phyloP scores from a whole-genome alignment of 768 basidiomycete species.

The Mycena chlorophos region DNA sequence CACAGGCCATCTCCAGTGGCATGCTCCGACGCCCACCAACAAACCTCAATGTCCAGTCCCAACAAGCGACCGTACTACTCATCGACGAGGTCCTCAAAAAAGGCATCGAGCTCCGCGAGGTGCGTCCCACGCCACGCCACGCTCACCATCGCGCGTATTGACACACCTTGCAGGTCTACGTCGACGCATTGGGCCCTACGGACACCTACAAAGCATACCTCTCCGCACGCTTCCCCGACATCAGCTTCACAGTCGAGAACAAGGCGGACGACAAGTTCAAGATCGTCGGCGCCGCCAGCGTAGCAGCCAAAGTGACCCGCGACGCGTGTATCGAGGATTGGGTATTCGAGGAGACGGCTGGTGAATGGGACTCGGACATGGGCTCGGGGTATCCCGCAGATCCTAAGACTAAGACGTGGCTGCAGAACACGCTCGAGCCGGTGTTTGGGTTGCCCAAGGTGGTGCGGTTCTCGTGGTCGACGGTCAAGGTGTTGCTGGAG shows the following conservation, averaged over 20 bases:
- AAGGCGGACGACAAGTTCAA: conserved; percentile 97
- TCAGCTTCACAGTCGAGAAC: conserved; percentile 83
- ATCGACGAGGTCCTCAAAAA: conserved; percentile 82
- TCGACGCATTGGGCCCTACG: conserved; percentile 91
- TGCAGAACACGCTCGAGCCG: conserved; percentile 71
- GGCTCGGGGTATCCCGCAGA: conserved; percentile 96
- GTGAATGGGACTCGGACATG: conserved; percentile 39
- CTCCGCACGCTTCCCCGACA: conserved; percentile 75
- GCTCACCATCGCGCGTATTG: neutral
- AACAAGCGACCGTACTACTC: conserved; percentile 87
- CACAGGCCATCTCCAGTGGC: conserved; percentile 85
- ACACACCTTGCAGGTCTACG: conserved; percentile 65
- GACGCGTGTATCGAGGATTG: conserved; percentile 88
- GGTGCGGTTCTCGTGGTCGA: conserved; percentile 94
- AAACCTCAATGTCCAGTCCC: conserved; percentile 86
- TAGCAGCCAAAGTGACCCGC: conserved; percentile 96
- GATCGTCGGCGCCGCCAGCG: conserved; percentile 95
- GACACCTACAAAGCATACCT: conserved; percentile 84
- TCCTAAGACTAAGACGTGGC: conserved; percentile 89
- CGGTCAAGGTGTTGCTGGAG: conserved; percentile 82
- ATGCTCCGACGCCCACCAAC: conserved; percentile 84
- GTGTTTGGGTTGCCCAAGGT: conserved; percentile 92
- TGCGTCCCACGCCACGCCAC: conserved; percentile 27
- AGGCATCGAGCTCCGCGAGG: conserved; percentile 80
- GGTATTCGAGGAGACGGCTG: conserved; percentile 66